Evolutionary conservation across 345 rosid genomes (phyloP), one percentile per base, ranked within the genome.

Genomic region (Eucalyptus rudis): DNA sequence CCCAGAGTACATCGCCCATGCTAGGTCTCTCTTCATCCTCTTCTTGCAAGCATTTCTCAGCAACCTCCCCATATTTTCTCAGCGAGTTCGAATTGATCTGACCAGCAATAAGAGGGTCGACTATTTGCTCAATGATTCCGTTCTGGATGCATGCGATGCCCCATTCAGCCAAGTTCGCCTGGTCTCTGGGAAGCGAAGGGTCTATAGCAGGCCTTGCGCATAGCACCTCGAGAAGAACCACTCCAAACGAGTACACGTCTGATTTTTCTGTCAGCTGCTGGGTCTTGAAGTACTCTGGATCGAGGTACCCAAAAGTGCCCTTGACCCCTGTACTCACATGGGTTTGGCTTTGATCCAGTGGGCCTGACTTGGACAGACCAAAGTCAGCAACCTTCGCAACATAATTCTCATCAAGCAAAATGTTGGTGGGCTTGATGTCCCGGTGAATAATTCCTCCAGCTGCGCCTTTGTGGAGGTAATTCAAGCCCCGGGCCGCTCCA

Each of bases 1-100:
- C 95, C 96, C 96, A 96, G 24, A 90, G 87, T 86, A 95, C 96
- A 87, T 94, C 95, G 9, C 59, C 91, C 97, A 97, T 97, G 4
- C 88, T 86, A 52, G 97, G 95, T 89, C 97, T 93, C 89, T 93
- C 93, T 5, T 68, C 83, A 1, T 92, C 93, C 36, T 91, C 88
- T 52, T 94, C 96, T 36, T 87, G 91, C 94, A 96, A 89, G 92
- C 99, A 97, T 88, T 94, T 94, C 91, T 93, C 94, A 3, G 91
- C 93, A 6, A 91, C 90, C 51, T 94, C 96, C 14, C 88, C 86
- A 47, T 94, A 94, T 88, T 94, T 96, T 87, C 90, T 93, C 51
- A 91, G 86, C 19, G 95, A 94, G 52, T 91, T 92, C 22, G 92
- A 90, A 51, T 86, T 92, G 87, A 94, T 92, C 90, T 92, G 88